phyloP scores from a whole-genome alignment of 2,329 filamentous ascomycete species.

The Aspergillus versicolor region DNA sequence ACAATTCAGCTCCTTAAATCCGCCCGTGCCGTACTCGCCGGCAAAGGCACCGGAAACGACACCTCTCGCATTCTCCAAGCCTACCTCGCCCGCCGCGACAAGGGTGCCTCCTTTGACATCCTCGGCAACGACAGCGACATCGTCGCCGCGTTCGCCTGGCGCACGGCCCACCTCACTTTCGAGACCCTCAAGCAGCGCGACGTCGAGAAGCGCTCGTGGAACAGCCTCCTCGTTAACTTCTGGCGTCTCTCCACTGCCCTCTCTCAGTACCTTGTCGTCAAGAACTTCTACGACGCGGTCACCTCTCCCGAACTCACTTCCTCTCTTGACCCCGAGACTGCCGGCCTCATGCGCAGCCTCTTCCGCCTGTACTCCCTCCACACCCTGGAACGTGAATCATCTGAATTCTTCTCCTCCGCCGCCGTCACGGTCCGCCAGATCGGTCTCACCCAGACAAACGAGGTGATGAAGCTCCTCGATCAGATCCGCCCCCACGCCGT shows the following conservation, averaged over 20 bases:
- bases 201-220: conserved; percentile 74
- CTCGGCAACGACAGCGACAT: conserved; percentile 69
- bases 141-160: conserved; percentile 73
- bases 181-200: conserved; percentile 73
- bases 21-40: conserved; percentile 66
- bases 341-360: conserved; percentile 61
- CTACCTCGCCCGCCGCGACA: conserved; percentile 65
- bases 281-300: conserved; percentile 73
- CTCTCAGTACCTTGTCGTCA: conserved; percentile 74
- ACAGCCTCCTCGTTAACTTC: conserved; percentile 74
- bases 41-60: conserved; percentile 65
- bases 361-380: conserved; percentile 66
- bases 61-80: conserved; percentile 65
- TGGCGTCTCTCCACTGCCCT: conserved; percentile 73
- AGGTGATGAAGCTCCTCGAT: conserved; percentile 67
- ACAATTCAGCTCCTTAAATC: conserved; percentile 64
- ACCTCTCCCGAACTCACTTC: conserved; percentile 53
- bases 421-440: conserved; percentile 73
- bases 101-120: conserved; percentile 72
- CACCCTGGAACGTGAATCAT: conserved; percentile 67
- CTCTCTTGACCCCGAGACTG: conserved; percentile 58
- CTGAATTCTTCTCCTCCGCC: conserved; percentile 69
- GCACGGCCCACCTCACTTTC: conserved; percentile 71
- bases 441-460: conserved; percentile 64
- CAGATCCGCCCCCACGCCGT: conserved; percentile 74